Evolutionary conservation across 805 yeast species (phyloP).

Genomic region (Pichia cephalocereana): DNA sequence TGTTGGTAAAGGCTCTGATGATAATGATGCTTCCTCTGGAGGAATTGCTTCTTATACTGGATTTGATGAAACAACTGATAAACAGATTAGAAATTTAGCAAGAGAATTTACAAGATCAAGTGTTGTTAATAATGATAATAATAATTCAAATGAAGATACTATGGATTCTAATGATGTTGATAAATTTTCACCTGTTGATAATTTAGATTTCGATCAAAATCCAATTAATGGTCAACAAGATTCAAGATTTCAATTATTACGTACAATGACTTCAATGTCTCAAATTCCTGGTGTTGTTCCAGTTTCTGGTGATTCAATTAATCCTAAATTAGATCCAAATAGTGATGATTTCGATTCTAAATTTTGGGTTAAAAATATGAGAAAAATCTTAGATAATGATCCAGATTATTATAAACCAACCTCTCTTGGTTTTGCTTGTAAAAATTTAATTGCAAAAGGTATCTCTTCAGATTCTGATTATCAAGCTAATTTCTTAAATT

Average conservation of each 20-base stretch:
- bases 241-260: constrained; percentile 15
- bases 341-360: constrained; percentile 50
- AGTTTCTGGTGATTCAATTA: constrained; percentile 17
- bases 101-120: constrained; percentile 15
- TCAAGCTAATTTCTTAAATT: constrained; percentile 48
- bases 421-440: constrained; percentile 50
- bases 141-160: background rate
- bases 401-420: constrained; percentile 57
- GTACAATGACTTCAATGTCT: constrained; percentile 40
- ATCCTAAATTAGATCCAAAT: constrained; percentile 48
- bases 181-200: background rate
- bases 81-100: constrained; percentile 34
- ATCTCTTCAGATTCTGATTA: constrained; percentile 60
- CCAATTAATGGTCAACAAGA: constrained; percentile 1
- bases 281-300: constrained; percentile 42
- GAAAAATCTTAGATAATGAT: constrained; percentile 43
- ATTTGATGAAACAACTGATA: constrained; percentile 25
- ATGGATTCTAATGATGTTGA: background rate
- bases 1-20: constrained; percentile 16
- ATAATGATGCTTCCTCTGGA: constrained; percentile 4
- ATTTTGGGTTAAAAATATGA: constrained; percentile 59
- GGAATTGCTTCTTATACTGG: constrained; percentile 25
- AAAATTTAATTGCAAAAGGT: constrained; percentile 52
- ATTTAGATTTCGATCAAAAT: background rate
- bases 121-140: background rate